Conservation (phyloP, 2,329 filamentous ascomycete species). For the Aureobasidium leucospermi region DNA sequence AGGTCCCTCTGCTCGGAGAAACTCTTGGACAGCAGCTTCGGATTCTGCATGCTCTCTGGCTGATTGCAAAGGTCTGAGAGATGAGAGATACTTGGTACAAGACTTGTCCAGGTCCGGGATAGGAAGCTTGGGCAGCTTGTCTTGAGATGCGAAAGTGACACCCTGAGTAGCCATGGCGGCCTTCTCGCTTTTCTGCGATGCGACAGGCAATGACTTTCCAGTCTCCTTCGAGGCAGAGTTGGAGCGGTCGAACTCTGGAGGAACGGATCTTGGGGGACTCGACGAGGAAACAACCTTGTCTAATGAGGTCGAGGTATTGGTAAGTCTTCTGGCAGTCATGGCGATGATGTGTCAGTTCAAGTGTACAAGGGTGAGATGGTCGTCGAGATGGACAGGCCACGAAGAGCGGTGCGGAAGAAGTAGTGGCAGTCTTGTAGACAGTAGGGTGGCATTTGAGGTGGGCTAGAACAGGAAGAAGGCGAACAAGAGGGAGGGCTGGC, state of each 20-base stretch:
- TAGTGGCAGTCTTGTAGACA: constrained; percentile 85
- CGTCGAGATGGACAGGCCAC: constrained; percentile 76
- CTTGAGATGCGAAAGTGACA: constrained; percentile 83
- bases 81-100: constrained; percentile 69
- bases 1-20: constrained; percentile 72
- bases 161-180: constrained; percentile 51
- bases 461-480: neutral
- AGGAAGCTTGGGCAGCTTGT: constrained; percentile 81
- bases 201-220: constrained; percentile 39
- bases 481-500: neutral
- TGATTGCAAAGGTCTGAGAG: constrained; percentile 73
- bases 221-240: constrained; percentile 48
- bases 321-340: constrained; percentile 62
- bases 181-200: constrained; percentile 41
- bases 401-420: constrained; percentile 84
- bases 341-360: constrained; percentile 47
- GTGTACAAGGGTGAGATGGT: constrained; percentile 67
- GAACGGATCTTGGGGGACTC: constrained; percentile 29
- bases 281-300: constrained; percentile 56
- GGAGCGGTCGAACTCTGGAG: constrained; percentile 35
- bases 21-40: constrained; percentile 70
- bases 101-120: constrained; percentile 81
- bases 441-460: constrained; percentile 61
- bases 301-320: constrained; percentile 59
- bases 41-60: constrained; percentile 78